Base-by-base conservation (phyloP, 1,284 basidiomycete genomes). In the Xerocomus cyaneibrunnescens region DNA sequence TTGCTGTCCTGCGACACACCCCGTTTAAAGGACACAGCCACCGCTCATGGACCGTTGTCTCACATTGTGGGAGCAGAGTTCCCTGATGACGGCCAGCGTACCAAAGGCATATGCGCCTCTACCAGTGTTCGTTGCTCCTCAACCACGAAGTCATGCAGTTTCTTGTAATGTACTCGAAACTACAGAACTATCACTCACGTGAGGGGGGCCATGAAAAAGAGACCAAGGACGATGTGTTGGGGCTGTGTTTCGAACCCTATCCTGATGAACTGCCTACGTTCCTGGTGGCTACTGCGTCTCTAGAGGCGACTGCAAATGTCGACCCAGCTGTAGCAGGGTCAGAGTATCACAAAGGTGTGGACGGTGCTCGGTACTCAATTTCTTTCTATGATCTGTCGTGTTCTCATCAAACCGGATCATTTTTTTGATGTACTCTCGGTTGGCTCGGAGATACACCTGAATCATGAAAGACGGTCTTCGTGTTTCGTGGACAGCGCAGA, bases 201-300 rank as follows among this genome's bases (percentile, higher is more conserved):
- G 32, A 16, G 14, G 13, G 22, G 9, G 12, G 13, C 7, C 14
- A 4, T 6, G 21, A 3, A 37, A 22, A 7, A 8, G 7, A 6
- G 36, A 16, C 25, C 21, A n/a, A 27, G n/a, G 38, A 27, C 9
- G 12, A 25, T 9, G 8, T 25, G 12, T 27, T 40, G 16, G n/a
- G n/a, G 14, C 25, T 27, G 23, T 27, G 16, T 16, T 23, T 56
- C 32, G 52, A 55, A 36, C 28, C 22, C 0, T 49, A 36, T 42
- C 5, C 17, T 2, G 5, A 3, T 3, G 34, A 44, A 7, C 0
- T 57, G 38, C 37, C 45, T 7, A 36, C 14, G 8, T 6, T 31
- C 17, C 21, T 22, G 12, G n/a, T 16, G 0, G 22, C 43, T 13
- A 32, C n/a, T n/a, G n/a, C 5, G 28, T 17, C 34, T 9, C 17